These are phyloP conservation scores for Bonia amplexicaulis DNA, from an alignment of 176 grass and related monocot species.

Conservation along the genomic window DNA sequence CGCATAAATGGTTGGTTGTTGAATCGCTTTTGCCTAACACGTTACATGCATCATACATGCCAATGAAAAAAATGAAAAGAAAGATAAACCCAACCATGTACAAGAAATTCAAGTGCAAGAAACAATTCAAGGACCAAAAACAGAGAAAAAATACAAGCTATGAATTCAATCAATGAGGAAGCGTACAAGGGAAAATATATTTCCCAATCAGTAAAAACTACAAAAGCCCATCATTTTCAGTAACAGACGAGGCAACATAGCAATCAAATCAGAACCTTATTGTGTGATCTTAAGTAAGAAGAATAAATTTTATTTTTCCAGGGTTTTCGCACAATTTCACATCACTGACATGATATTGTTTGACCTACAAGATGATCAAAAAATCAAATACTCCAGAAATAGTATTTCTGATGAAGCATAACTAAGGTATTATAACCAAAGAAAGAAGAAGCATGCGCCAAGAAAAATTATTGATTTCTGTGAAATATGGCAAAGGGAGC, in stretches of 20 bases:
- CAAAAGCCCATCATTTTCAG: no score
- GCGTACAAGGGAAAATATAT: neutral
- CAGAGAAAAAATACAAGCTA: neutral
- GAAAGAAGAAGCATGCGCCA: neutral
- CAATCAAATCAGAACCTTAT: neutral
- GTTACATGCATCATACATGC: neutral
- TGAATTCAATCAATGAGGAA: neutral
- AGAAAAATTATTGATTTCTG: neutral
- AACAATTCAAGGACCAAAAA: neutral
- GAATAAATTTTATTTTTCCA: neutral
- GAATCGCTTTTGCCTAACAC: neutral
- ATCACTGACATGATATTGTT: neutral
- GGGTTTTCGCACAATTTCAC: neutral
- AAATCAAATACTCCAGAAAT: no score
- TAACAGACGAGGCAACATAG: no score
- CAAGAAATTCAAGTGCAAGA: neutral
- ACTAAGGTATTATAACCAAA: neutral
- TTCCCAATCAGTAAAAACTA: no score
- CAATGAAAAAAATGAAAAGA: neutral
- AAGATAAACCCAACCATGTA: neutral
- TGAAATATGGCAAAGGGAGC: neutral
- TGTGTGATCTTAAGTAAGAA: neutral
- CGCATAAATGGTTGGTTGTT: neutral
- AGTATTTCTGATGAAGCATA: neutral
- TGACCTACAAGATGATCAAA: neutral